Evolutionary conservation across 169 alveolate species (phyloP).

Genomic region (Eimeria praecox): DNA sequence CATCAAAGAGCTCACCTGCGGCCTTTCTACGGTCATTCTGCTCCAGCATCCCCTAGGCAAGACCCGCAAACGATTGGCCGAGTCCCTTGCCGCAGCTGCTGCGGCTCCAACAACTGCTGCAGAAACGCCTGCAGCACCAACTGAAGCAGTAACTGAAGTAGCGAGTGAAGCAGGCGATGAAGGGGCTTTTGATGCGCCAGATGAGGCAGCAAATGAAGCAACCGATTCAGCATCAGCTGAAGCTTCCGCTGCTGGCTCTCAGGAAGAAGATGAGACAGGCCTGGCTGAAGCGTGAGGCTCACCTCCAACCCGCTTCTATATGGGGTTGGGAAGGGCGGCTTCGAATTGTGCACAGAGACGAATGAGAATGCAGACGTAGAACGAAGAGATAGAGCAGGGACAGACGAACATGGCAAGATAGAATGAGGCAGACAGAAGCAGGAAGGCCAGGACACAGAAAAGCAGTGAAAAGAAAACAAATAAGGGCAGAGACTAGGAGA

Average conservation of each 20-base stretch:
- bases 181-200: neutral
- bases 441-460: neutral
- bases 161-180: slow-evolving; percentile 29
- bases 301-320: neutral
- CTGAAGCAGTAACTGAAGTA: neutral
- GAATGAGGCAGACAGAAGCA: neutral
- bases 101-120: slow-evolving; percentile 4
- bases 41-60: slow-evolving; percentile 64
- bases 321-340: neutral
- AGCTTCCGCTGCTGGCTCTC: neutral
- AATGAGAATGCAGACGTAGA: neutral
- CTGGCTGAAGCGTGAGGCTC: slow-evolving; percentile 62
- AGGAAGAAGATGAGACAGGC: slow-evolving; percentile 71
- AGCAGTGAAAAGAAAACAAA: neutral
- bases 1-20: slow-evolving; percentile 12
- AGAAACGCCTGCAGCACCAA: neutral
- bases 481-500: neutral
- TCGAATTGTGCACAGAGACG: neutral
- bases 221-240: slow-evolving; percentile 43
- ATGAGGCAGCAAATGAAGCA: neutral
- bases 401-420: neutral
- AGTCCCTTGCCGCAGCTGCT: slow-evolving; percentile 49
- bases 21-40: slow-evolving; percentile 18
- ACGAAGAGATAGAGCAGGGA: too few relatives aligned
- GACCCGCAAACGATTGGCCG: slow-evolving; percentile 59